These are phyloP conservation scores for Eutrema salsugineum DNA, from an alignment of 441 rosid species.

Conservation along the genomic window DNA sequence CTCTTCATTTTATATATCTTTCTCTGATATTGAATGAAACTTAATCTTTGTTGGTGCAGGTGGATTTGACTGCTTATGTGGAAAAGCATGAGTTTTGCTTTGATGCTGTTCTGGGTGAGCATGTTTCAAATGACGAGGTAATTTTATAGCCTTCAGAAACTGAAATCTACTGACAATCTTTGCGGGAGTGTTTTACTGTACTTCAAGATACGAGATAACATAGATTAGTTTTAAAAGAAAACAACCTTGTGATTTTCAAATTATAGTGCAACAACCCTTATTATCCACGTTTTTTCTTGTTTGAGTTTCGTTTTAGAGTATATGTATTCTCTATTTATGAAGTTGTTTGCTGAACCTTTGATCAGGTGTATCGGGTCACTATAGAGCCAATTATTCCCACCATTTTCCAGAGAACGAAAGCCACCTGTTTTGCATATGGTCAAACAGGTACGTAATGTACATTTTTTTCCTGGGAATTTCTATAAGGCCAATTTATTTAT, in stretches of 20 bases:
- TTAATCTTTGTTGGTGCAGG: conserved; percentile 50
- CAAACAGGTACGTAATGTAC: conserved; percentile 69
- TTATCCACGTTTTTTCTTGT: not conserved
- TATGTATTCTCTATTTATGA: not conserved
- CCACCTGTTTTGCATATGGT: conserved; percentile 99
- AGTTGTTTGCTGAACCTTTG: not conserved
- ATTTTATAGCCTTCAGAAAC: not conserved
- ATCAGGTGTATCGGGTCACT: conserved; percentile 86
- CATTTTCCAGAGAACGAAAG: conserved; percentile 93
- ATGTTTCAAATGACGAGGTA: conserved; percentile 92
- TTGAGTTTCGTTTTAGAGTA: not conserved
- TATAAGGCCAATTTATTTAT: not conserved
- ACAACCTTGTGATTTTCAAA: not conserved
- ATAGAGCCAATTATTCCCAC: conserved; percentile 95
- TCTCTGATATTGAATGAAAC: conserved; percentile 26
- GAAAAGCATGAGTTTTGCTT: conserved; percentile 98
- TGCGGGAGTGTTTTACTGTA: not conserved
- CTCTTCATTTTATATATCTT: conserved; percentile 4
- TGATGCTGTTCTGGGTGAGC: conserved; percentile 94
- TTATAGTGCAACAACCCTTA: not conserved
- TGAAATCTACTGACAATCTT: not conserved
- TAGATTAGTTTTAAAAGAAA: not conserved
- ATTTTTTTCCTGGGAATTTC: not conserved
- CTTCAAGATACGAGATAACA: not conserved
- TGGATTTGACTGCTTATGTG: conserved; percentile 96